Conservation (phyloP, 2,329 filamentous ascomycete species). For the Fusarium sp. region DNA sequence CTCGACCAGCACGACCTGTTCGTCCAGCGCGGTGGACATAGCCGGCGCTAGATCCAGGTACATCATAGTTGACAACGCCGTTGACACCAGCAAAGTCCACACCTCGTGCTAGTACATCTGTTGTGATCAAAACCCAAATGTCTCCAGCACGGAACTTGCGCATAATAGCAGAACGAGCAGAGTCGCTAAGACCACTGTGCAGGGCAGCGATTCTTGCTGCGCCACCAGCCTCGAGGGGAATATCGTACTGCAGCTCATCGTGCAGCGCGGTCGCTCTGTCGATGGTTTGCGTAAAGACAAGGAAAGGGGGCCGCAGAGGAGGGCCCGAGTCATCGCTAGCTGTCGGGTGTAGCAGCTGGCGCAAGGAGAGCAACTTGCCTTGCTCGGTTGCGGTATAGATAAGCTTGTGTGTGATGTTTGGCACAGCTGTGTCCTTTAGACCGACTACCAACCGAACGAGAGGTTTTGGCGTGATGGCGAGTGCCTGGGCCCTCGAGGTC, state of each 20-base stretch:
- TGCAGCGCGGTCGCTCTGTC: conserved; percentile 88
- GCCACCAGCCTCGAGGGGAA: conserved; percentile 87
- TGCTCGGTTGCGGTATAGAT: conserved; percentile 92
- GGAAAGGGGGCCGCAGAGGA: conserved; percentile 83
- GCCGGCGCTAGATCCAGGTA: conserved; percentile 86
- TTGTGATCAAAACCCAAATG: conserved; percentile 96
- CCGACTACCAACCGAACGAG: conserved; percentile 92
- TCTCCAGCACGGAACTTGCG: conserved; percentile 89
- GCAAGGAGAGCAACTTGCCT: conserved; percentile 90
- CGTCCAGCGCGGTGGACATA: conserved; percentile 95
- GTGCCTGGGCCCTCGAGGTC: conserved; percentile 59
- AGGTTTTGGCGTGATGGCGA: conserved; percentile 56
- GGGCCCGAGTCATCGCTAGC: conserved; percentile 65
- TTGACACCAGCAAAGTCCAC: conserved; percentile 96
- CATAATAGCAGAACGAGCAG: conserved; percentile 82
- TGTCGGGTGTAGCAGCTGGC: conserved; percentile 86
- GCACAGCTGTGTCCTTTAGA: conserved; percentile 93
- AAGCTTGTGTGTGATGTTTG: conserved; percentile 89
- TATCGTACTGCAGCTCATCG: conserved; percentile 92
- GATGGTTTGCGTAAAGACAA: conserved; percentile 97
- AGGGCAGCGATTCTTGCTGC: conserved; percentile 87
- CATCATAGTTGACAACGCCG: conserved; percentile 97
- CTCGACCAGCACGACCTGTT: conserved; percentile 87
- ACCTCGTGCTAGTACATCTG: conserved; percentile 89
- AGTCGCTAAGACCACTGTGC: conserved; percentile 85